These are phyloP conservation scores for Phytophthora sp. DNA, from an alignment of 352 stramenopile genomes.

Conservation along the genomic window DNA sequence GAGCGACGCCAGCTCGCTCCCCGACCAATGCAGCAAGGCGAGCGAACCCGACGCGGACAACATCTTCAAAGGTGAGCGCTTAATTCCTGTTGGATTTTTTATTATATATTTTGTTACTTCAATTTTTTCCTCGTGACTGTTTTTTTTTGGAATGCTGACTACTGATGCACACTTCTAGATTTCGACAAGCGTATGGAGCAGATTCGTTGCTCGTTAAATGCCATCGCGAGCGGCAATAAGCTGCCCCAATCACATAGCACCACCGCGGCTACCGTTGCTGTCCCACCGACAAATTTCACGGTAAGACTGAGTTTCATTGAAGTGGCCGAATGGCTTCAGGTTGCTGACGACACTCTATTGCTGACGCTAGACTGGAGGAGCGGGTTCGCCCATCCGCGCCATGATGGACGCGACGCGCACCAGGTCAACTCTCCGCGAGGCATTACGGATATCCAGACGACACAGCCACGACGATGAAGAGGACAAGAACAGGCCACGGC, in stretches of 20 bases:
- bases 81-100: conserved; percentile 11
- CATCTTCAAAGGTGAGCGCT: conserved; percentile 40
- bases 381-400: conserved; percentile 23
- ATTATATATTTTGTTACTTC: conserved; percentile 8
- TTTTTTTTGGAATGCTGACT: conserved; percentile 19
- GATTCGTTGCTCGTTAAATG: conserved; percentile 65
- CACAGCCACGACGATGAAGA: neutral
- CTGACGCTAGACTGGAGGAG: conserved; percentile 18
- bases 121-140: conserved; percentile 11
- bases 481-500: neutral
- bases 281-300: conserved; percentile 25
- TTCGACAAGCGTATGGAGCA: conserved; percentile 80
- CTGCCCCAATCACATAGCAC: neutral
- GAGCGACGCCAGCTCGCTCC: conserved; percentile 12
- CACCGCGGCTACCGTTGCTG: neutral
- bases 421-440: conserved; percentile 23
- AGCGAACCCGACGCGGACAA: conserved; percentile 11
- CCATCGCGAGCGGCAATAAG: conserved; percentile 47
- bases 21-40: conserved; percentile 1
- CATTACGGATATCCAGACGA: conserved; percentile 29
- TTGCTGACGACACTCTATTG: conserved; percentile 18
- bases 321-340: conserved; percentile 16
- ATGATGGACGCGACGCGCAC: conserved; percentile 25
- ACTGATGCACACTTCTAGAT: conserved; percentile 42
- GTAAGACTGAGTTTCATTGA: conserved; percentile 18